These are phyloP conservation scores for Microdochium bolleyi DNA, from an alignment of 2,329 filamentous ascomycete species.

Conservation along the genomic window DNA sequence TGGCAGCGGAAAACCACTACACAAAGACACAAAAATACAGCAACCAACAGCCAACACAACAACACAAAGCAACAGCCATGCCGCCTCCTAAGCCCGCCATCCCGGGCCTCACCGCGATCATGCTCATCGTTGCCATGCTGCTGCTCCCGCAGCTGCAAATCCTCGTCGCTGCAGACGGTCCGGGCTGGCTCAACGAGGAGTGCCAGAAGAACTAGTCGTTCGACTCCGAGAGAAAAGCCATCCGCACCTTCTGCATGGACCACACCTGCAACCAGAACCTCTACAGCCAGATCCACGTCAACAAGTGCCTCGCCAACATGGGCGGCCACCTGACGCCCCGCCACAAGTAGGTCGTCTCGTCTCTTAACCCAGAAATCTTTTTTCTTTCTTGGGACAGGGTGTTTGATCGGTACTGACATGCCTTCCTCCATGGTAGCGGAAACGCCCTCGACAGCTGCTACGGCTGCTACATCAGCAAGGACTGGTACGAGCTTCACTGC, in stretches of 20 bases:
- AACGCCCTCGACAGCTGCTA: neutral
- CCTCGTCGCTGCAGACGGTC: neutral
- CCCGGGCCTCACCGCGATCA: neutral
- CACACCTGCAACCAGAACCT: conserved; percentile 4
- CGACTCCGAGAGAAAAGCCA: neutral
- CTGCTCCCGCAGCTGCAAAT: neutral
- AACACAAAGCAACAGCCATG: neutral
- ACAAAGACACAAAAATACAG: neutral
- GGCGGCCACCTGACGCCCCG: conserved; percentile 1
- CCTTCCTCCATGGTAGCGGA: neutral
- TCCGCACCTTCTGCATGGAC: conserved; percentile 3
- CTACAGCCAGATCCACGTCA: neutral
- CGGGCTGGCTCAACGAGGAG: conserved; percentile 3
- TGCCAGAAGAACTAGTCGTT: conserved; percentile 5
- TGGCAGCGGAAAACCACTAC: neutral
- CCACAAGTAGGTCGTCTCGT: neutral
- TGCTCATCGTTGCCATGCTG: neutral
- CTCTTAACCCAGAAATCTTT: no score
- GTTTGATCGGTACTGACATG: neutral
- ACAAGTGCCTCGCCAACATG: conserved; percentile 1
- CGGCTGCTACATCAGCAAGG: neutral
- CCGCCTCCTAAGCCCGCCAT: neutral
- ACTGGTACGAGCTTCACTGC: neutral
- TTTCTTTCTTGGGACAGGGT: no score
- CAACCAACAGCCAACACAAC: neutral